Evolutionary conservation across 768 basidiomycete genomes (phyloP), one percentile per base, ranked within the genome.

Genomic region (Pisolithus microcarpus): DNA sequence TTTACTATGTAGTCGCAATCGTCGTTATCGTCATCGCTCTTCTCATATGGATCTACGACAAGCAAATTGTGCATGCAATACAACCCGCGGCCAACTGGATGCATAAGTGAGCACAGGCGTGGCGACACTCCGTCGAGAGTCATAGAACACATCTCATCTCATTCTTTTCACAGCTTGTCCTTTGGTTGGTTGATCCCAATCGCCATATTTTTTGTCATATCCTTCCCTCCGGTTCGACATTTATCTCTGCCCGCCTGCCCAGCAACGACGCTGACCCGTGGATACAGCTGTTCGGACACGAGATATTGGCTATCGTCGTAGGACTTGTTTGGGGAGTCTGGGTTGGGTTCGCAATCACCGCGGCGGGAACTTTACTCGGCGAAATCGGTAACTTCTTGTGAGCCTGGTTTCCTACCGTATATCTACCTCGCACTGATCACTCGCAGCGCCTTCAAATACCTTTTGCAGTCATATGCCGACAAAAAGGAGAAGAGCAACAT

Each of bases 271-370:
- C 43, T 58, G 42, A 66, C 28, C 40, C 34, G 34, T 51, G 4
- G 55, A 3, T 58, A n/a, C 44, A 88, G 78, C 78, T 95, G 16
- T 93, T 93, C 60, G 93, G 93, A 5, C 92, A 95, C 55, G 93
- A 95, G 74, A 87, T 95, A 50, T 75, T 95, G 38, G 88, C 89
- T 21, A 78, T 94, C 34, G 73, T 95, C 7, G 91, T 90, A 59
- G 93, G 93, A 16, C 66, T 95, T 31, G 88, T 95, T 2, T 96
- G 91, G 90, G 91, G 90, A 2, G 71, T 93, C 2, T 85, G 93
- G 76, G 61, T 76, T 21, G 93, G 92, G 3, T 95, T 95, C 58
- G 93, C 69, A 0, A 94, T 96, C 60, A 88, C 90, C 16, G 79
- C 79, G 3, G 87, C 82, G 7, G 88, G 90, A 0, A 92, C 91